A percentile compares a stretch with the other conserved stretches of the same genome.
These are phyloP conservation scores for Globisporangium cylindrosporum DNA, from an alignment of 352 stramenopile species.

Conservation along the genomic window DNA sequence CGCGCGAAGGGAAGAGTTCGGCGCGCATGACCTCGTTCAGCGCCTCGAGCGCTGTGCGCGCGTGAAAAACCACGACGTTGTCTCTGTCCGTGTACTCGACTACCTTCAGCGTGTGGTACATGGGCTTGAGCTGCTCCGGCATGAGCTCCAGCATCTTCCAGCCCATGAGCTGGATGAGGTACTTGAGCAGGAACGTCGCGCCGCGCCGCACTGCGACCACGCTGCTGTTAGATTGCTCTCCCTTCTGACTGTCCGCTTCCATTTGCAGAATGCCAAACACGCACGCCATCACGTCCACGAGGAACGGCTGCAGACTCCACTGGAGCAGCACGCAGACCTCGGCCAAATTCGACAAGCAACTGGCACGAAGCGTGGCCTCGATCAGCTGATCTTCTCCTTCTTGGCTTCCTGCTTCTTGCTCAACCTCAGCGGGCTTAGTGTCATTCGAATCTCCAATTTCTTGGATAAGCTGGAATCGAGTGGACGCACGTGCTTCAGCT, in stretches of 20 bases:
- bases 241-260: constrained; percentile 29
- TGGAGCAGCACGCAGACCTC: constrained; percentile 74
- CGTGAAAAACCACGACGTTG: constrained; percentile 65
- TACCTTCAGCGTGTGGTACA: constrained; percentile 80
- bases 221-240: constrained; percentile 12
- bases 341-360: constrained; percentile 86
- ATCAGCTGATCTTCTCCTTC: constrained; percentile 29
- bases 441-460: constrained; percentile 27
- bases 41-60: constrained; percentile 41
- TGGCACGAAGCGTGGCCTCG: constrained; percentile 68
- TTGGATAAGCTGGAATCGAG: constrained; percentile 52
- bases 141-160: constrained; percentile 74
- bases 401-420: constrained; percentile 1
- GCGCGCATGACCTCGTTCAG: constrained; percentile 67
- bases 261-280: constrained; percentile 79
- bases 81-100: constrained; percentile 62
- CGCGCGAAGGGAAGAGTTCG: constrained; percentile 60
- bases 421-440: not conserved
- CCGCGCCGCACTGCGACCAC: constrained; percentile 66
- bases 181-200: constrained; percentile 72
- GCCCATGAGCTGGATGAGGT: constrained; percentile 74
- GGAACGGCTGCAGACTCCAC: constrained; percentile 70
- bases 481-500: constrained; percentile 1
- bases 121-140: constrained; percentile 59
- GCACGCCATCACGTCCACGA: constrained; percentile 72